Percentiles rank a stretch among this genome's conserved stretches.
phyloP scores from a whole-genome alignment of 768 basidiomycete genomes.

The Russula abietina region DNA sequence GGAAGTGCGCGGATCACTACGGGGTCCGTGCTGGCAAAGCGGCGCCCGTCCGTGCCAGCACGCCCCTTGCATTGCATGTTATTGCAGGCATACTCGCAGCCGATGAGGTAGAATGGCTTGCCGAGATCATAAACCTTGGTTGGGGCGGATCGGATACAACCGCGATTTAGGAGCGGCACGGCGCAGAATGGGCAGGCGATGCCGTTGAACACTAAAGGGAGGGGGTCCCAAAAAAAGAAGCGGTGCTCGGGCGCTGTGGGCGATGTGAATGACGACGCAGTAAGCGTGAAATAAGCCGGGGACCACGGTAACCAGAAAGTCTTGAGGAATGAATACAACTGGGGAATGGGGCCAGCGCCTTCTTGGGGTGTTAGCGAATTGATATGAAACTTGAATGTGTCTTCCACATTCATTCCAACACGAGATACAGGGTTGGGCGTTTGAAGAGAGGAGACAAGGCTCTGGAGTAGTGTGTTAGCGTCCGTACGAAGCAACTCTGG shows the following conservation, averaged over 20 bases:
- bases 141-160: conserved; percentile 67
- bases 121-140: conserved; percentile 76
- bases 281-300: conserved; percentile 69
- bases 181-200: conserved; percentile 67
- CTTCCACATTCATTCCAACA: conserved; percentile 60
- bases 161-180: conserved; percentile 54
- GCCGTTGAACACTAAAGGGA: conserved; percentile 76
- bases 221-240: conserved; percentile 86
- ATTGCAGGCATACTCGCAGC: conserved; percentile 72
- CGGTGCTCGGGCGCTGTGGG: conserved; percentile 68
- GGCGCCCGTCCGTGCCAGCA: conserved; percentile 48
- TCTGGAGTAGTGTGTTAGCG: conserved; percentile 50
- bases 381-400: conserved; percentile 74
- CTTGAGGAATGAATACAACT: conserved; percentile 69
- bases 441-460: conserved; percentile 51
- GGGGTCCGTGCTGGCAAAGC: conserved; percentile 65
- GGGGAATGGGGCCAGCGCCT: conserved; percentile 49
- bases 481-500: conserved; percentile 50
- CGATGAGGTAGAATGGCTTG: conserved; percentile 77
- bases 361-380: conserved; percentile 50
- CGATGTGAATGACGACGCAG: conserved; percentile 61
- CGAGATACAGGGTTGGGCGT: conserved; percentile 58
- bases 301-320: conserved; percentile 83
- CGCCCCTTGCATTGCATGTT: conserved; percentile 42
- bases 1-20: conserved; percentile 69